Conservation (phyloP, 1,284 basidiomycete genomes). For the Mixia osmundae region DNA sequence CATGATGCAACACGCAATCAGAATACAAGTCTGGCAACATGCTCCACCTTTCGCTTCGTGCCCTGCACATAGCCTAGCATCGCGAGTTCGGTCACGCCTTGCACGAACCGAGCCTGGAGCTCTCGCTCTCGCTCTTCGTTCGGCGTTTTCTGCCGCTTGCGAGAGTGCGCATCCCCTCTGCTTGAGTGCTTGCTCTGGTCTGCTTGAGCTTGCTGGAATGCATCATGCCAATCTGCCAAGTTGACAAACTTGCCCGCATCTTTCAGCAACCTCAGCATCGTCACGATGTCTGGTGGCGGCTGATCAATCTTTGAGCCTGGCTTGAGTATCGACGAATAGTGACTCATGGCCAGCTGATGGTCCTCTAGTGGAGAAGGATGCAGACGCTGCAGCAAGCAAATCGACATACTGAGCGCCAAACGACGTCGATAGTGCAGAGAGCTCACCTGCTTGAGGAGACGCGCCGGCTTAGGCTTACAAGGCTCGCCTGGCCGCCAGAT, state of each 20-base stretch:
- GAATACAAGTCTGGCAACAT: constrained; percentile 15
- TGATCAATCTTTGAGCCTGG: neutral
- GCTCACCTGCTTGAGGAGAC: neutral
- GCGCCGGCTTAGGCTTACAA: neutral
- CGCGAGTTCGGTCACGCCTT: constrained; percentile 13
- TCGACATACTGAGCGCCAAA: neutral
- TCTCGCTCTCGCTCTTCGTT: constrained; percentile 4
- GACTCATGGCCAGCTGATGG: neutral
- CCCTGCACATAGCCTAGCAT: constrained; percentile 14
- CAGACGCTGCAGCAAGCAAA: neutral
- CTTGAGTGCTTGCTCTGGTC: neutral
- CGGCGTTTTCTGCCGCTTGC: neutral
- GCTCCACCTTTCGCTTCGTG: constrained; percentile 16
- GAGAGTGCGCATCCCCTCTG: neutral
- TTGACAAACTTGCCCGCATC: constrained; percentile 16
- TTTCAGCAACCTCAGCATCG: constrained; percentile 11
- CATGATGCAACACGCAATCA: constrained; percentile 3
- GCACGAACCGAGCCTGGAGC: constrained; percentile 15
- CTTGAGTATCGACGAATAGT: neutral
- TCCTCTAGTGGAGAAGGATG: neutral
- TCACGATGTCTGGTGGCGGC: constrained; percentile 1
- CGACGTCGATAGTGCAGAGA: neutral
- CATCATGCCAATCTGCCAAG: constrained; percentile 16
- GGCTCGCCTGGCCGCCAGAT: no score
- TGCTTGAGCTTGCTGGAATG: constrained; percentile 9